phyloP scores from a whole-genome alignment of 345 rosid species.

The Ailanthus altissimus region DNA sequence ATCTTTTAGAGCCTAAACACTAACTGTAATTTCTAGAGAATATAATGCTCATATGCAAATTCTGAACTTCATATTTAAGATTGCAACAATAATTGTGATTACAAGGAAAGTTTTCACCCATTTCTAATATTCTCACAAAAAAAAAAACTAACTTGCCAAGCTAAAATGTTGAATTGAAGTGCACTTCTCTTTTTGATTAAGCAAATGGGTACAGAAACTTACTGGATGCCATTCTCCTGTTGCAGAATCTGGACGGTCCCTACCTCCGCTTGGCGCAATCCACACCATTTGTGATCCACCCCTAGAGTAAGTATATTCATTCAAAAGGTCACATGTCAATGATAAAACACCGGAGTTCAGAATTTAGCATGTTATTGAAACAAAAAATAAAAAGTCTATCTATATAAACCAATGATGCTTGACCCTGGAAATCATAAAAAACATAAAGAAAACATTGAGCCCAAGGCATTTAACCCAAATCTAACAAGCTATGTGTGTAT shows the following conservation, averaged over 20 bases:
- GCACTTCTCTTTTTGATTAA: not conserved
- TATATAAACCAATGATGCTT: not conserved
- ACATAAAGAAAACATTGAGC: not conserved
- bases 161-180: not conserved
- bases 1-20: not conserved
- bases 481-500: not conserved
- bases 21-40: not conserved
- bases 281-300: slow-evolving; percentile 81
- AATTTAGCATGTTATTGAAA: slow-evolving; percentile 11
- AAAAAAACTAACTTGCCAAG: not conserved
- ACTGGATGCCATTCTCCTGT: slow-evolving; percentile 89
- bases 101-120: not conserved
- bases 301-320: slow-evolving; percentile 39
- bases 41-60: not conserved
- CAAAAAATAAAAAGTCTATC: slow-evolving; percentile 6
- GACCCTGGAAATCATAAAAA: not conserved
- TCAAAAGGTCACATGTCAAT: slow-evolving; percentile 11
- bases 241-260: slow-evolving; percentile 88
- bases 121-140: not conserved
- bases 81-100: not conserved
- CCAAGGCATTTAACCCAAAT: not conserved
- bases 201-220: slow-evolving; percentile 33
- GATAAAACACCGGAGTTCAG: not conserved
- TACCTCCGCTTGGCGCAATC: slow-evolving; percentile 99
- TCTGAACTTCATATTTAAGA: not conserved